Percentiles rank a stretch among this genome's conserved stretches.
Conservation (phyloP, 1,284 basidiomycete species). For the Trichosporon faecale region DNA sequence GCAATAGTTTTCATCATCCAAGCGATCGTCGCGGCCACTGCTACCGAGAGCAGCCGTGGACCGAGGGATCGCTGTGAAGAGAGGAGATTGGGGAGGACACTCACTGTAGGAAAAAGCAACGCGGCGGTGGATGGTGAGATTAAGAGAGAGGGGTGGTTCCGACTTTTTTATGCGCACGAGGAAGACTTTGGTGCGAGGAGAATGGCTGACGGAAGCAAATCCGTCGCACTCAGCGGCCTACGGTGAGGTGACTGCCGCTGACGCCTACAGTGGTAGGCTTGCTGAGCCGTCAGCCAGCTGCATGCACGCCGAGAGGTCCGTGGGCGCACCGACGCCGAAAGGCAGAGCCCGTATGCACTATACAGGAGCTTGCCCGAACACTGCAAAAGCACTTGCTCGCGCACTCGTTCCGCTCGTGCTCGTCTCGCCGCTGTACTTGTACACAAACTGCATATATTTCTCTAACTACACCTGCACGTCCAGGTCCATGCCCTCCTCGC, state of each 20-base stretch:
- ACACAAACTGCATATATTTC: constrained; percentile 19
- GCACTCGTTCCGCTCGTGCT: not conserved
- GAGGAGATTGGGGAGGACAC: not conserved
- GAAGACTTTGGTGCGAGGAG: not conserved
- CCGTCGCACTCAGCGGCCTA: not conserved
- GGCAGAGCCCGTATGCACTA: too few species aligned
- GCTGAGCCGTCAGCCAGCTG: not conserved
- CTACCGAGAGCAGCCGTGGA: not conserved
- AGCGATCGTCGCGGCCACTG: not conserved
- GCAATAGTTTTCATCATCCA: constrained; percentile 10
- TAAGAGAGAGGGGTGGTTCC: not conserved
- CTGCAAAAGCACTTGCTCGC: too few species aligned
- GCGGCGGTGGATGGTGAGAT: not conserved
- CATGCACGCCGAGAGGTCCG: not conserved
- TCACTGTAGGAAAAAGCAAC: not conserved
- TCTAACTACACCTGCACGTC: constrained; percentile 16
- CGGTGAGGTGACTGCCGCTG: not conserved
- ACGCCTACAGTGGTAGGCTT: not conserved
- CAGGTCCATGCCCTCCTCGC: constrained; percentile 25
- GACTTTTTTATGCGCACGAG: not conserved
- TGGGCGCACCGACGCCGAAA: too few species aligned
- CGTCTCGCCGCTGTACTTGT: not conserved
- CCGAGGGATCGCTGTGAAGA: not conserved
- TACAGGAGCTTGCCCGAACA: too few species aligned
- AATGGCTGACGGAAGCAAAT: not conserved